These are phyloP conservation scores for Solanum gracilifrons DNA, from an alignment of 257 asterid genomes.

Conservation along the genomic window DNA sequence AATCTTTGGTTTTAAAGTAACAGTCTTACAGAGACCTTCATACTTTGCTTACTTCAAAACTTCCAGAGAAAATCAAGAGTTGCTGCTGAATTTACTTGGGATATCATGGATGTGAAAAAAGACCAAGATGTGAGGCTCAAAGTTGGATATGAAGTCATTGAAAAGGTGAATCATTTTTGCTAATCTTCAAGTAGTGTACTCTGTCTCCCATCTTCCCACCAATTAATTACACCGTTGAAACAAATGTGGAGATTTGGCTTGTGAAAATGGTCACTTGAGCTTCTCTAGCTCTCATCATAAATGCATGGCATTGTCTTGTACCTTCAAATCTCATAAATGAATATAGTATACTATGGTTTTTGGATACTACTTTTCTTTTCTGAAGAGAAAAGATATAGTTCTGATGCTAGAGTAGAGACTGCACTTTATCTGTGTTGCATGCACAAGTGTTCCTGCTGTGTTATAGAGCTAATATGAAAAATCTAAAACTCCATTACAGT, in stretches of 20 bases:
- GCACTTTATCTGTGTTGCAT: neutral
- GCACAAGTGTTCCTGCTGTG: neutral
- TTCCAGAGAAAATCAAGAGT: constrained; percentile 52
- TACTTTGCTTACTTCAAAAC: neutral
- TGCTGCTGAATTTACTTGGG: constrained; percentile 70
- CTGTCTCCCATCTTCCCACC: neutral
- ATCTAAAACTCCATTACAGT: neutral
- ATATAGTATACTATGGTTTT: neutral
- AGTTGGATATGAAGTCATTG: constrained; percentile 62
- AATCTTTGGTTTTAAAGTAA: neutral
- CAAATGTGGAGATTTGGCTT: neutral
- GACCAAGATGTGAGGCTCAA: constrained; percentile 78
- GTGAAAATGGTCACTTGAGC: neutral
- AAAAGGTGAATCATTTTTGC: constrained; percentile 37
- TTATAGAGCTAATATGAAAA: neutral
- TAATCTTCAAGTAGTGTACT: neutral
- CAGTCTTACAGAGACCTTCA: neutral
- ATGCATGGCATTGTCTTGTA: neutral
- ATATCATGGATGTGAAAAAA: constrained; percentile 42
- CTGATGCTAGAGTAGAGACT: neutral
- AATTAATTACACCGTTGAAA: neutral
- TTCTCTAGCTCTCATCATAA: neutral
- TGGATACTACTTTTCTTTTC: neutral
- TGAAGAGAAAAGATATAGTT: neutral
- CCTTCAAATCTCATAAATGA: neutral